A percentile compares a stretch with the other conserved stretches of the same genome.
These are phyloP conservation scores for Hemisphaericaspora subhashii DNA, from an alignment of 1,139 yeast species.

Conservation along the genomic window DNA sequence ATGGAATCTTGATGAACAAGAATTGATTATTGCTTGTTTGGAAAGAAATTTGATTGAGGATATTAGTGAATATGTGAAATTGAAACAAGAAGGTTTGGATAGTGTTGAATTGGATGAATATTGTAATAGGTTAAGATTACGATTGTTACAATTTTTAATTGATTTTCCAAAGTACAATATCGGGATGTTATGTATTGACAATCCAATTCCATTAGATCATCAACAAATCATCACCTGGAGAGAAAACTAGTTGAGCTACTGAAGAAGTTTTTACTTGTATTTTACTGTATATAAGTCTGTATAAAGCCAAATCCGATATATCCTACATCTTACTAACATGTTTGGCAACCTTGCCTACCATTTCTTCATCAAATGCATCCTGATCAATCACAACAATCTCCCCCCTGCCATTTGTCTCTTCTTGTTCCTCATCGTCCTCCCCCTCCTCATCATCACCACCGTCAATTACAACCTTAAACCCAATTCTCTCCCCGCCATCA, in stretches of 20 bases:
- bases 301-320: too few species aligned
- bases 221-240: conserved; percentile 11
- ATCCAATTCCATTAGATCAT: conserved; percentile 6
- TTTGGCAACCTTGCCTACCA: not conserved
- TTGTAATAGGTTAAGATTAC: conserved; percentile 24
- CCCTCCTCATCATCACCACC: not conserved
- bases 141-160: conserved; percentile 30
- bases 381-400: not conserved
- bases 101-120: conserved; percentile 14
- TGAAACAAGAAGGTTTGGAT: conserved; percentile 14
- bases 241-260: conserved; percentile 1
- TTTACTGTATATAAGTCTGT: not conserved
- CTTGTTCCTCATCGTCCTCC: not conserved
- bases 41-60: conserved; percentile 48
- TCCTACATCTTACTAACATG: not conserved
- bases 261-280: not conserved
- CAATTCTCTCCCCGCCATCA: conserved; percentile 48
- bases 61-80: conserved; percentile 19
- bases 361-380: conserved; percentile 1
- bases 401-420: not conserved
- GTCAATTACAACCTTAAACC: conserved; percentile 47
- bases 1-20: conserved; percentile 45
- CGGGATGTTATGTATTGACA: conserved; percentile 30
- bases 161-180: conserved; percentile 35
- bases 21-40: conserved; percentile 46